A percentile compares a stretch with the other conserved stretches of the same genome.
Evolutionary conservation across 805 yeast genomes (phyloP).

Genomic region (Pichia californica): DNA sequence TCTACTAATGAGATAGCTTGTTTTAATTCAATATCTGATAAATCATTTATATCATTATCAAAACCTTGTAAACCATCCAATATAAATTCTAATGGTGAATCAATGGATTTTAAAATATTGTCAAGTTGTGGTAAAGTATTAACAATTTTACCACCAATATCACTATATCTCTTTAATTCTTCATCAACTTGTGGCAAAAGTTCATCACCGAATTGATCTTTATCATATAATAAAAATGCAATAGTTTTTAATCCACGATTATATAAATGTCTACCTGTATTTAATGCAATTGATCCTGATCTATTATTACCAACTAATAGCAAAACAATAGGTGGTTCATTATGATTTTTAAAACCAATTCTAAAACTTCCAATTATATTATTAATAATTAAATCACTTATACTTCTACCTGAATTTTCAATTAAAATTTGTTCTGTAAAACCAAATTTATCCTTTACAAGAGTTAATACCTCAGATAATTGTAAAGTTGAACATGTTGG

Average conservation of each 20-base stretch:
- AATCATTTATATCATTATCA: slow-evolving; percentile 60
- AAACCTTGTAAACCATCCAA: slow-evolving; percentile 84
- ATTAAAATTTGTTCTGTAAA: slow-evolving; percentile 38
- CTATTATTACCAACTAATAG: slow-evolving; percentile 67
- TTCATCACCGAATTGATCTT: slow-evolving; percentile 35
- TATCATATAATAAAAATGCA: slow-evolving; percentile 36
- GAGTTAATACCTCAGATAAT: slow-evolving; percentile 65
- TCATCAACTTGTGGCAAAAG: slow-evolving; percentile 29
- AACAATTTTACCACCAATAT: slow-evolving; percentile 65
- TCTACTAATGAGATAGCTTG: slow-evolving; percentile 40
- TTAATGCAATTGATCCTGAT: slow-evolving; percentile 69
- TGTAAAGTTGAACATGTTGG: slow-evolving; percentile 75
- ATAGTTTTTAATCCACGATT: slow-evolving; percentile 70
- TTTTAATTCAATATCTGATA: slow-evolving; percentile 38
- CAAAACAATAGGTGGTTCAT: slow-evolving; percentile 71
- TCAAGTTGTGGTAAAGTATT: slow-evolving; percentile 32
- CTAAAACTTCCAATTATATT: slow-evolving; percentile 67
- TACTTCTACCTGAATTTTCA: slow-evolving; percentile 66
- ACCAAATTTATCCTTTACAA: slow-evolving; percentile 48
- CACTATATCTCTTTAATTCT: slow-evolving; percentile 51
- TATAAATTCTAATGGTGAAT: slow-evolving; percentile 72
- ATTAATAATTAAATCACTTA: slow-evolving; percentile 51
- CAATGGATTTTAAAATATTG: slow-evolving; percentile 34
- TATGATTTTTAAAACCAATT: slow-evolving; percentile 59
- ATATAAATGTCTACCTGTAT: slow-evolving; percentile 70